phyloP scores from a whole-genome alignment of 495 filamentous ascomycete genomes.

The Neurospora sp. region DNA sequence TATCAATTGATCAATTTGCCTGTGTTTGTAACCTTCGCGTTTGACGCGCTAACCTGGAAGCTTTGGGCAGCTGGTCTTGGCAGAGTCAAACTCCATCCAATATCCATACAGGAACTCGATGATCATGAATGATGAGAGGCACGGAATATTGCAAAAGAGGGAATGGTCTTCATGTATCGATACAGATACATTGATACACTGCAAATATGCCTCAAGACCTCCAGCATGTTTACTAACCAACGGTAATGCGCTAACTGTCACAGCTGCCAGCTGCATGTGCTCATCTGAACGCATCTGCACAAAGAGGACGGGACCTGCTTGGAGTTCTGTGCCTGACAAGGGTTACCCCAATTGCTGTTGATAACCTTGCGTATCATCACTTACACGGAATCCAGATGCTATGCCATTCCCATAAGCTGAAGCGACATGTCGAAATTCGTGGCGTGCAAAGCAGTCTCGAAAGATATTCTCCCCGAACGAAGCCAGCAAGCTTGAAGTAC shows the following conservation, averaged over 20 bases:
- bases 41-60: too few species aligned
- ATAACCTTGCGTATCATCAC: not conserved
- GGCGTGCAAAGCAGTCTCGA: not conserved
- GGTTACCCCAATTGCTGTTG: not conserved
- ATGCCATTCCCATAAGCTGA: not conserved
- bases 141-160: too few species aligned
- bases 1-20: not conserved
- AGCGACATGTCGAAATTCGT: not conserved
- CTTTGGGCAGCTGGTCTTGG: too few species aligned
- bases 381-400: not conserved
- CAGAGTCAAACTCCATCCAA: too few species aligned
- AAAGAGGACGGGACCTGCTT: not conserved
- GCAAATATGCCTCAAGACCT: not conserved
- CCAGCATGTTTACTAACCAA: not conserved
- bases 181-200: not conserved
- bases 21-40: not conserved
- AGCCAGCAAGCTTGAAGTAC: not conserved
- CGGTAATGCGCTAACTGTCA: not conserved
- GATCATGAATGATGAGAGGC: too few species aligned
- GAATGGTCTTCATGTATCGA: too few species aligned
- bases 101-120: too few species aligned
- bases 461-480: not conserved
- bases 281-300: not conserved
- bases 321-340: not conserved
- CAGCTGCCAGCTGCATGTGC: not conserved